A percentile compares a stretch with the other conserved stretches of the same genome.
Conservation (phyloP, 495 filamentous ascomycete species). For the Aspergillus ellipticus region DNA sequence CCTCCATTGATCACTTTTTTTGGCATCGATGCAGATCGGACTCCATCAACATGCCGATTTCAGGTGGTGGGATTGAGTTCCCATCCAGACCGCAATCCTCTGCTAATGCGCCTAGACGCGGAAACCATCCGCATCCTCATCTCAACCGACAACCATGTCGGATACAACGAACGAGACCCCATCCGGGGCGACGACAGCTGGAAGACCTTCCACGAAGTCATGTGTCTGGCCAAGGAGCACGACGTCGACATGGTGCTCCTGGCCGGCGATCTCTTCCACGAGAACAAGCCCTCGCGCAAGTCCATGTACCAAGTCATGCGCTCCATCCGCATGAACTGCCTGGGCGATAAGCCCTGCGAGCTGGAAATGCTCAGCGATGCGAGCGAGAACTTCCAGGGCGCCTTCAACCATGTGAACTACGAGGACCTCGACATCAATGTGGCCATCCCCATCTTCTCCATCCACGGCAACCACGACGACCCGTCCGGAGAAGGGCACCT, state of each 20-base stretch:
- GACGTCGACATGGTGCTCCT: conserved; percentile 98
- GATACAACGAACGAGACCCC: conserved; percentile 88
- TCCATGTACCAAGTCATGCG: conserved; percentile 97
- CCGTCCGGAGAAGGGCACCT: conserved; percentile 88
- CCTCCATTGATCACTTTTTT: background rate
- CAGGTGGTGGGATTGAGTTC: conserved; percentile 24
- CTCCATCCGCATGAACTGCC: conserved; percentile 85
- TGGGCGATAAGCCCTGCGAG: conserved; percentile 92
- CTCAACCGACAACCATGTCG: conserved; percentile 95
- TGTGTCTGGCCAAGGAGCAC: conserved; percentile 78
- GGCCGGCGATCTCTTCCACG: conserved; percentile 94
- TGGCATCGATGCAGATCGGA: background rate
- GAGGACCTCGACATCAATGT: conserved; percentile 97
- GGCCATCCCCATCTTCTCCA: conserved; percentile 95
- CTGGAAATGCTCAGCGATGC: conserved; percentile 92
- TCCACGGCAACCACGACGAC: conserved; percentile 98
- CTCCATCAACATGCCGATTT: conserved; percentile 24
- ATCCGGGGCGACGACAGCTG: conserved; percentile 95
- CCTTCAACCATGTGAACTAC: conserved; percentile 93
- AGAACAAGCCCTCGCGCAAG: conserved; percentile 96
- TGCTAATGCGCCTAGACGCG: conserved; percentile 47
- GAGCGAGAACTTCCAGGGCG: conserved; percentile 77
- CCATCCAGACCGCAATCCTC: background rate
- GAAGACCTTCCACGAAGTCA: conserved; percentile 93
- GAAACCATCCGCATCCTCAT: conserved; percentile 95